phyloP scores from a whole-genome alignment of 1,284 basidiomycete genomes.

The Heterobasidion parviporum region DNA sequence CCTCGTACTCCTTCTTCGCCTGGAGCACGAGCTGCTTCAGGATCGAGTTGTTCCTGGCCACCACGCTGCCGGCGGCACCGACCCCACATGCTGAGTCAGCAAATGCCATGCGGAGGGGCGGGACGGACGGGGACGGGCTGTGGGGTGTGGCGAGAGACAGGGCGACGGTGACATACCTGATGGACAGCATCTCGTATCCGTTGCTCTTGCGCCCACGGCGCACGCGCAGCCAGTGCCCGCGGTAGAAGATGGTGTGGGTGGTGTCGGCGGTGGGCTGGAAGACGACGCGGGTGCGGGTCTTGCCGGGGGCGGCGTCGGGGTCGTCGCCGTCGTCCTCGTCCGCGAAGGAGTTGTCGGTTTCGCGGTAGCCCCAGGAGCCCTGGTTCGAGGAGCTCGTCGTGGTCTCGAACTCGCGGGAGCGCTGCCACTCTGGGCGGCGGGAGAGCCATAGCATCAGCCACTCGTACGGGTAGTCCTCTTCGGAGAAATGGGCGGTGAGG shows the following conservation, averaged over 20 bases:
- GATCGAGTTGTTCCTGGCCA: slow-evolving; percentile 70
- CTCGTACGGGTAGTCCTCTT: slow-evolving; percentile 79
- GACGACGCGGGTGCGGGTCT: slow-evolving; percentile 69
- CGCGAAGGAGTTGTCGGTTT: slow-evolving; percentile 49
- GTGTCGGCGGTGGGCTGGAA: slow-evolving; percentile 80
- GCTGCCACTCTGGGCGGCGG: slow-evolving; percentile 73
- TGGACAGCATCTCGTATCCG: slow-evolving; percentile 63
- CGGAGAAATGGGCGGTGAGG: slow-evolving; percentile 77
- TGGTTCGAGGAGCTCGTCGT: slow-evolving; percentile 59
- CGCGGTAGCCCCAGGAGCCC: slow-evolving; percentile 37
- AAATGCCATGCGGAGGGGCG: background rate
- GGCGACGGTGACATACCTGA: slow-evolving; percentile 36
- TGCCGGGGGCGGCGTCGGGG: slow-evolving; percentile 49
- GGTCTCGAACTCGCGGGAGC: slow-evolving; percentile 77
- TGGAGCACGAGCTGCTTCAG: slow-evolving; percentile 81
- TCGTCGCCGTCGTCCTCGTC: slow-evolving; percentile 48
- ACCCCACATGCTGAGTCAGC: slow-evolving; percentile 2
- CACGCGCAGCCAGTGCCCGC: slow-evolving; percentile 73
- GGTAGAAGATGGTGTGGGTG: slow-evolving; percentile 77
- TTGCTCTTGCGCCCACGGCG: slow-evolving; percentile 58
- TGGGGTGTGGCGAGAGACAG: slow-evolving; percentile 4
- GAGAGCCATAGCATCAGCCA: slow-evolving; percentile 80
- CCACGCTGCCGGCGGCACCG: slow-evolving; percentile 39
- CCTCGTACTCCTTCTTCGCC: slow-evolving; percentile 80
- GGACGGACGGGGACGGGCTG: too few relatives aligned